Percentiles rank a stretch among this genome's conserved stretches.
Conservation (phyloP, 768 basidiomycete species). For the Lyophyllum semitale region DNA sequence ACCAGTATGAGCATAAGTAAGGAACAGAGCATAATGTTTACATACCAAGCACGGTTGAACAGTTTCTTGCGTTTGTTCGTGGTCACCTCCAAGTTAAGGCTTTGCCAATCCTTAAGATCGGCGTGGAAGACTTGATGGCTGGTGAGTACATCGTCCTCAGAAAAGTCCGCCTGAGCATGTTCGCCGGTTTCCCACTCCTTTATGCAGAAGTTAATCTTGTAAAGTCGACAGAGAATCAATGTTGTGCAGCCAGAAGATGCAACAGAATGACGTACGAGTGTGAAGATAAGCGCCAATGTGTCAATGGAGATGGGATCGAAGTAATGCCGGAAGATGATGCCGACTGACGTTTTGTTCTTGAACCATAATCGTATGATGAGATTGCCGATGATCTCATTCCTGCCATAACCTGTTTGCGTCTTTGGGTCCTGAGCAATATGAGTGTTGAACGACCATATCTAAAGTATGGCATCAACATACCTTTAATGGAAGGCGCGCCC, state of each 20-base stretch:
- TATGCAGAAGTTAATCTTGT: constrained; percentile 1
- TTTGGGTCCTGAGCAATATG: neutral
- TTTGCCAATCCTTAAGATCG: constrained; percentile 7
- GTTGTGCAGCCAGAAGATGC: neutral
- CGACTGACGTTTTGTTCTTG: constrained; percentile 2
- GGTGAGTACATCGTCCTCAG: constrained; percentile 3
- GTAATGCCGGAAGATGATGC: neutral
- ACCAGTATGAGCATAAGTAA: no score
- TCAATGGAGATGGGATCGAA: constrained; percentile 17
- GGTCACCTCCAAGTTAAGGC: neutral
- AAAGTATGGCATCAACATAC: neutral
- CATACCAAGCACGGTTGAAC: neutral
- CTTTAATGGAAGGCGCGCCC: neutral
- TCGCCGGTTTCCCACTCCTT: neutral
- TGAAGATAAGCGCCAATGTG: constrained; percentile 1
- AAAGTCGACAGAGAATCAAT: no score
- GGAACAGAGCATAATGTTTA: no score
- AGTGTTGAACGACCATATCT: neutral
- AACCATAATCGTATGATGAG: constrained; percentile 4
- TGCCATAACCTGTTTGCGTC: neutral
- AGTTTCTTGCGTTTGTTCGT: neutral
- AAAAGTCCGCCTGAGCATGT: constrained; percentile 2
- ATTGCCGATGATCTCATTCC: constrained; percentile 1
- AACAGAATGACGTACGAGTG: neutral
- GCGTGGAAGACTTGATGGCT: constrained; percentile 5